Base-by-base conservation (phyloP, 2,329 filamentous ascomycete genomes). In the Xylaria sp. region DNA sequence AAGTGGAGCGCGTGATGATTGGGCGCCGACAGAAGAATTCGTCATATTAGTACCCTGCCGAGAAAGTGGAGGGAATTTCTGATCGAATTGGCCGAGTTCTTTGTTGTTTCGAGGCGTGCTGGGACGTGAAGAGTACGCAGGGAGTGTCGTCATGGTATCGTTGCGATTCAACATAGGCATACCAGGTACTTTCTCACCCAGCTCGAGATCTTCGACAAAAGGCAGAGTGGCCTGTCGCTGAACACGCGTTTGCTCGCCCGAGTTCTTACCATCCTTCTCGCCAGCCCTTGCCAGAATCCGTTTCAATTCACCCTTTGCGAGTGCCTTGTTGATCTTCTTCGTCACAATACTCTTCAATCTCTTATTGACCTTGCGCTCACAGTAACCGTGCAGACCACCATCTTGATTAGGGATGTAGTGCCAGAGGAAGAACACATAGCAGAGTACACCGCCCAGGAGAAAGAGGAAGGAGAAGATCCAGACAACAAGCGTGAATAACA, bases 391-490 rank as follows among this genome's bases (percentile, higher is more conserved):
- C 35, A 99, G 80, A 6, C 89, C 87, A 4, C 91, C 91, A 69
- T 97, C 92, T 9, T 85, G 80, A 42, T 83, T 83, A 1, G 92
- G 92, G 62, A 99, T 93, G 75, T 93, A 94, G 74, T 94, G 90
- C 83, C 90, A 96, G 4, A 99, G 81, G 74, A 96, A 99, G 68
- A 91, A 84, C 44, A 96, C 74, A 75, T 96, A 97, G 61, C 96
- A 86, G 1, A 95, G 68, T 19, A 86, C 78, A 0, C 90, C 91
- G 8, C 90, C 71, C n/a, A 93, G 76, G 54, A 97, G 80, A 49
- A 83, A 86, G 1, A 97, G 71, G 4, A 89, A 83, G 0, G 89
- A 89, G 67, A 97, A 86, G 11, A 92, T 80, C 93, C 93, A 97
- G 67, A 97, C 85, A 57, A 97, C 73, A 19, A 96, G 74, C 2